Evolutionary conservation across 2,329 filamentous ascomycete genomes (phyloP), one percentile per base, ranked within the genome.

Genomic region (Exophiala oligosperma): DNA sequence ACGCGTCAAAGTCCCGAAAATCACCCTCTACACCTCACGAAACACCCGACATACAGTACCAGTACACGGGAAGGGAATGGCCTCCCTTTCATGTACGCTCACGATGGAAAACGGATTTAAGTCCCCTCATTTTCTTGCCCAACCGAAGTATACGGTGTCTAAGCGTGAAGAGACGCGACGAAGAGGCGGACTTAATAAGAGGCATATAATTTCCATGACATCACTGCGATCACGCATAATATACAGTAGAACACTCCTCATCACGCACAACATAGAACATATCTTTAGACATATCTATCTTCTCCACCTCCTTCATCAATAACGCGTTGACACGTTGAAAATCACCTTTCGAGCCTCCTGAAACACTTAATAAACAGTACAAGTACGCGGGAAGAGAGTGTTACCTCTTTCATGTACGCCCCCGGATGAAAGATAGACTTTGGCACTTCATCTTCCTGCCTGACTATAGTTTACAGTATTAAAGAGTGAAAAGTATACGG

Each of bases 381-480:
- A 6, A 43, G 50, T 43, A 29, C 40, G 40, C 29, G 38, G 26
- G 50, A 44, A 46, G 38, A 28, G 40, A 26, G 50, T 46, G n/a
- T 21, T 32, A 24, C 21, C 40, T 43, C 50, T 32, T 53, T 43
- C 40, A 29, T 32, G 40, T 53, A 29, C 40, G 38, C 26, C 50
- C 21, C 9, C 14, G 50, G 49, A 53, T 29, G 50, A 38, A 53
- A 29, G n/a, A 53, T 29, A 26, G 37, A 53, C 26, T 53, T 53
- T 11, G 50, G 23, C 14, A 17, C 37, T 53, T 38, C 50, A 21
- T 53, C 26, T 35, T 53, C 50, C 40, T 53, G 24, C 50, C 37
- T 38, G 50, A 53, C 50, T 24, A 53, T 38, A 53, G 50, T 53
- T 53, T 46, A 53, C 50, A 38, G 50, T 23, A 29, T 23, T 21